These are phyloP conservation scores for Boletus mariae DNA, from an alignment of 1,284 basidiomycete species.

Conservation along the genomic window DNA sequence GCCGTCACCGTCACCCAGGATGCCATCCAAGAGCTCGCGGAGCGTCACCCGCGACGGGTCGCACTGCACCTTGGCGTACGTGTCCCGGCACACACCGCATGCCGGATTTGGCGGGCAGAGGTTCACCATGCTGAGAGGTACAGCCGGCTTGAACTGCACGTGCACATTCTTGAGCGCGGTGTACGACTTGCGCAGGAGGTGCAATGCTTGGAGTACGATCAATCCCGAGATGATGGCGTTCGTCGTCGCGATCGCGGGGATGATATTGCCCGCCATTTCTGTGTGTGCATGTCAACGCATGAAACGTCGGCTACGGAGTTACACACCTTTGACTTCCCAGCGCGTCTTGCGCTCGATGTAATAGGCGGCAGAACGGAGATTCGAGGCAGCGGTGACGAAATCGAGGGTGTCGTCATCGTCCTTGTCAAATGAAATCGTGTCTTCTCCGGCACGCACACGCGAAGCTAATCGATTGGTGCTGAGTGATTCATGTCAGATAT, in stretches of 20 bases:
- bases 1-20: slow-evolving; percentile 50
- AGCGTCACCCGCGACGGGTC: slow-evolving; percentile 66
- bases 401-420: slow-evolving; percentile 96
- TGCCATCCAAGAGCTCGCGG: slow-evolving; percentile 65
- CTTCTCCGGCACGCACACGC: slow-evolving; percentile 70
- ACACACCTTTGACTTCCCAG: slow-evolving; percentile 91
- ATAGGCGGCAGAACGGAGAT: slow-evolving; percentile 88
- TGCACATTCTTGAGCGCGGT: slow-evolving; percentile 63
- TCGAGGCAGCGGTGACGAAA: slow-evolving; percentile 93
- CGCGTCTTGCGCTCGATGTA: slow-evolving; percentile 86
- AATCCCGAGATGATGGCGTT: slow-evolving; percentile 96
- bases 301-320: background rate
- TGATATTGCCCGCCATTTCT: slow-evolving; percentile 99
- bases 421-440: slow-evolving; percentile 91
- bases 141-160: slow-evolving; percentile 69
- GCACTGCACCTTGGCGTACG: slow-evolving; percentile 73
- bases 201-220: slow-evolving; percentile 89
- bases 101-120: slow-evolving; percentile 63
- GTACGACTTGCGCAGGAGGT: slow-evolving; percentile 70
- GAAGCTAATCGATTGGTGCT: slow-evolving; percentile 78
- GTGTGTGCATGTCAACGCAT: background rate
- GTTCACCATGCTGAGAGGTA: slow-evolving; percentile 67
- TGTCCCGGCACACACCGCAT: slow-evolving; percentile 86
- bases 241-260: slow-evolving; percentile 97
- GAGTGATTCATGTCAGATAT: slow-evolving; percentile 8